Evolutionary conservation across 2,329 filamentous ascomycete genomes (phyloP), one percentile per base, ranked within the genome.

Genomic region (Epicoccum sorghinum): DNA sequence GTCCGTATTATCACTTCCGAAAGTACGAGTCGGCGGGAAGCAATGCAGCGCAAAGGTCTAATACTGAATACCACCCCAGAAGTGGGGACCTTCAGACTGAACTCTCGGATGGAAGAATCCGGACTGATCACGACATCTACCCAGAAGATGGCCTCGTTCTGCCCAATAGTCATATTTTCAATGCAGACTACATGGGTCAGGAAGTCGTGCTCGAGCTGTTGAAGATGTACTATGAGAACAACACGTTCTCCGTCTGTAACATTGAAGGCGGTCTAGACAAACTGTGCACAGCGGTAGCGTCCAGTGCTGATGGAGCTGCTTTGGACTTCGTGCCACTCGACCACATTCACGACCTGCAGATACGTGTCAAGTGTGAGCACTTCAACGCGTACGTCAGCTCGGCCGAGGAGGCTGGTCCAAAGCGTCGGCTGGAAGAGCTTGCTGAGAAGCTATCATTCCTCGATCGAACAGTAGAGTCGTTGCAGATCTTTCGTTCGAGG

Each of bases 301-400:
- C 25, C 33, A 9, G 25, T 23, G 24, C 32, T 13, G 18, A 33
- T 1, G 22, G 9, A 18, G 32, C 29, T 23, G 29, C 46, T 2
- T n/a, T 46, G 3, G 52, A 44, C 18, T 38, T 65, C 2, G 37
- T 42, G 9, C 64, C 59, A 14, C 37, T 56, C 13, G 49, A 64
- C 6, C 41, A 64, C 14, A 56, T 67, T 4, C 43, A 46, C 4
- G 54, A 60, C 13, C 49, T 69, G n/a, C 64, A 69, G 36, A 44
- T 69, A 18, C 61, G 67, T 6, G 14, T 69, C 44, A 69, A 69
- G 38, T 54, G 52, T 12, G 66, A 69, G 38, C 63, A 67, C 22
- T 60, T 59, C 9, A 9, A 39, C 5, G 36, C 33, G 30, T 14
- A 5, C 14, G 3, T 2, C 1, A 9, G 29, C 8, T 4, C 4